Base-by-base conservation (phyloP, 2,329 filamentous ascomycete species). In the Sclerotinia minor region DNA sequence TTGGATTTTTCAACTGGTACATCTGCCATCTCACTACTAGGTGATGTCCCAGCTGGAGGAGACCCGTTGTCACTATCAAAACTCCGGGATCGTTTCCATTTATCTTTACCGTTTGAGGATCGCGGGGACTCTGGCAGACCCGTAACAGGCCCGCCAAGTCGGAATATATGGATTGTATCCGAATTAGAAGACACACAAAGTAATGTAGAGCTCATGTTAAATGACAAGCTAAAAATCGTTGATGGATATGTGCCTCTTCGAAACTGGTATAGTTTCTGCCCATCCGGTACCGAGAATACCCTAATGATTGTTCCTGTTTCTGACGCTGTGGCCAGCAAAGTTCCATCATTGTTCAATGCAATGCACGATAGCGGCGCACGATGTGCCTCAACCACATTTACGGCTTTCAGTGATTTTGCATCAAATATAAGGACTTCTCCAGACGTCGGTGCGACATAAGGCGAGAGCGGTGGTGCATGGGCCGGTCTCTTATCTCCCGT, bases 241-340 rank as follows among this genome's bases (percentile, higher is more conserved):
- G 94, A 94, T 0, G 95, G 95, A 79, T 97, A 97, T 2, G 94
- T 97, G 54, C 95, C 95, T 71, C 95, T 88, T 69, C 95, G 88
- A 80, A 99, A 99, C 77, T 99, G 94, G 78, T 94, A 98, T 24
- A 99, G 84, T 79, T 98, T 99, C 75, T 94, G 89, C 15, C 92
- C 95, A 71, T 89, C 88, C 3, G 95, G 95, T 1, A 99, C 87
- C 0, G 92, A 92, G 79, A 99, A 99, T 64, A 99, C 93, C 21
- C 95, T 89, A 71, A 99, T 96, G 69, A 99, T 96, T 0, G 95
- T 99, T 71, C 95, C 95, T 65, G 96, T 99, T 78, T 99, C 95
- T 29, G 94, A 98, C 1, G 95, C 92, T 2, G 95, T 99, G 19
- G 95, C 95, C 55, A 99, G 84, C 54, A 97, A 80, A 3, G 92